Conservation (phyloP, 768 basidiomycete genomes). For the Russula compacta region DNA sequence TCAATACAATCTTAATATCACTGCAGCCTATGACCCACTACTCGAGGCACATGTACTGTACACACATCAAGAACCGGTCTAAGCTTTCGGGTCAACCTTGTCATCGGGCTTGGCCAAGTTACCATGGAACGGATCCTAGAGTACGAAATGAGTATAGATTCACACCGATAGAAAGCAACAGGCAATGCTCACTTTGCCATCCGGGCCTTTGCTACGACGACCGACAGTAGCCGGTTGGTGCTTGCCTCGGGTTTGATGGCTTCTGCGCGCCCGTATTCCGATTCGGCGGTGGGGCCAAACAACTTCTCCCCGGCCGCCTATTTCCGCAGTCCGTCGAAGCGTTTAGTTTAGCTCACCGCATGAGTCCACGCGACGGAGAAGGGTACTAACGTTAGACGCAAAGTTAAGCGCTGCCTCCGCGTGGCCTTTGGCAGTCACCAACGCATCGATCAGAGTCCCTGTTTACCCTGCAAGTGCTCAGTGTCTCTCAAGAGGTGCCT, state of each 20-base stretch:
- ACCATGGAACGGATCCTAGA: background rate
- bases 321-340: background rate
- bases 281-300: constrained; percentile 1
- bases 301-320: background rate
- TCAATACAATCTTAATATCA: background rate
- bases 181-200: background rate
- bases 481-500: background rate
- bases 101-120: background rate
- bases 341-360: background rate
- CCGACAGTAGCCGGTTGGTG: background rate
- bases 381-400: background rate
- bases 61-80: background rate
- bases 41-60: background rate
- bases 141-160: background rate
- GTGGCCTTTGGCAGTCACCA: too few relatives aligned
- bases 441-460: background rate
- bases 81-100: background rate
- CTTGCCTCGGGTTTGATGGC: background rate
- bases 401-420: background rate
- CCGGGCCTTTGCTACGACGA: background rate
- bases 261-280: background rate
- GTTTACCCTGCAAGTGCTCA: background rate
- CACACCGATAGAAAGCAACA: background rate
- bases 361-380: background rate
- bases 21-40: background rate